phyloP scores from a whole-genome alignment of 2,329 filamentous ascomycete species.

The Diaporthe humulicola region DNA sequence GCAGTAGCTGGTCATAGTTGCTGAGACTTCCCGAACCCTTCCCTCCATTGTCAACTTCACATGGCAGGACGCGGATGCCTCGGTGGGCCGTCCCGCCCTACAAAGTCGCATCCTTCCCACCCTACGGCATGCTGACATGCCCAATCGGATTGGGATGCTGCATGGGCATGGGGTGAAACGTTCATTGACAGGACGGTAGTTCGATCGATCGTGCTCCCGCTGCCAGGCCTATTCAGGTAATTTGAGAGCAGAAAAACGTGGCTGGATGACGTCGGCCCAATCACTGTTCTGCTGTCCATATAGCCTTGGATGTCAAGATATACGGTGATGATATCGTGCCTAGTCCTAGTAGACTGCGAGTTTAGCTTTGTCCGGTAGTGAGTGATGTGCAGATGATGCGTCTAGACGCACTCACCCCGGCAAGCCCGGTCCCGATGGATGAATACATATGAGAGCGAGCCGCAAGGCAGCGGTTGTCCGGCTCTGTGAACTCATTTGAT shows the following conservation, averaged over 20 bases:
- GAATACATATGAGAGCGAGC: background rate
- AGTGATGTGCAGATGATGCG: background rate
- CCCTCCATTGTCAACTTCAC: background rate
- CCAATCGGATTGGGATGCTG: background rate
- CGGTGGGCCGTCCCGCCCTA: constrained; percentile 27
- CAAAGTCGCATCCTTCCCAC: constrained; percentile 3
- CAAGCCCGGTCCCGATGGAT: background rate
- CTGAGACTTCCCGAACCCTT: background rate
- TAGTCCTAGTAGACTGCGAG: background rate
- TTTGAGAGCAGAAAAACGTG: background rate
- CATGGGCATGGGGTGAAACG: constrained; percentile 14
- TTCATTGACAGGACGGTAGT: background rate
- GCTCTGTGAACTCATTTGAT: background rate
- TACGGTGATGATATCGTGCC: background rate
- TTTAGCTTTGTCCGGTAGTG: background rate
- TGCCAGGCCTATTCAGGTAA: constrained; percentile 20
- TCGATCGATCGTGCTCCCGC: constrained; percentile 19
- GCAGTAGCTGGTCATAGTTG: background rate
- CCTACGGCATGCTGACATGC: background rate
- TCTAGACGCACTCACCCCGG: background rate
- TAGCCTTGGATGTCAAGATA: constrained; percentile 1
- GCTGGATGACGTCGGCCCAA: constrained; percentile 11
- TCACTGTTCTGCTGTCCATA: background rate
- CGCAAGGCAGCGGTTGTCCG: background rate
- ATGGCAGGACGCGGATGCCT: constrained; percentile 12